Evolutionary conservation across 2,329 filamentous ascomycete species (phyloP).

Genomic region (Exutisphaerella laricina): DNA sequence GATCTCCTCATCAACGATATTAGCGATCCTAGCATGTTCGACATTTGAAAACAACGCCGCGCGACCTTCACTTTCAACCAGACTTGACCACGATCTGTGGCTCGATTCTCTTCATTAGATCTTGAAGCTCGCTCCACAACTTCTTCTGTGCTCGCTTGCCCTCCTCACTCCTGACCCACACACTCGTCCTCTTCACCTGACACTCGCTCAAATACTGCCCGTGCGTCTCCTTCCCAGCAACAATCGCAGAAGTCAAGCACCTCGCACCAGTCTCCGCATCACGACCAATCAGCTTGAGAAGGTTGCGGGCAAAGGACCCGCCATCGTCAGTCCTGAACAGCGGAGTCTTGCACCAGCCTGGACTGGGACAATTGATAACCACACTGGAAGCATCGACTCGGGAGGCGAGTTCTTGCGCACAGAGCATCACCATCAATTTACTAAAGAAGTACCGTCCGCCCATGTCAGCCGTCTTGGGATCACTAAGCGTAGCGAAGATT

Average conservation of each 20-base stretch:
- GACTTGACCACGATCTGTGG: too few species aligned
- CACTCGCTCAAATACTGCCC: slow-evolving; percentile 38
- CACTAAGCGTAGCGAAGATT: slow-evolving; percentile 11
- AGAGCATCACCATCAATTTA: slow-evolving; percentile 22
- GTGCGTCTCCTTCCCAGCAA: slow-evolving; percentile 33
- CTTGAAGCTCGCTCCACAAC: slow-evolving; percentile 36
- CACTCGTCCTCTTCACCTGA: slow-evolving; percentile 24
- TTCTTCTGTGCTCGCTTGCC: slow-evolving; percentile 30
- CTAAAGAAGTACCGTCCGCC: slow-evolving; percentile 16
- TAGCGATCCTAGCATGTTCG: too few species aligned
- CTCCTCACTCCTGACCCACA: slow-evolving; percentile 32
- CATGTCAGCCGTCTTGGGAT: slow-evolving; percentile 14
- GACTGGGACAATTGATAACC: slow-evolving; percentile 45
- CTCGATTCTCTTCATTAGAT: slow-evolving; percentile 37
- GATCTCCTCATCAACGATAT: slow-evolving; percentile 6
- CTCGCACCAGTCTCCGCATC: slow-evolving; percentile 36
- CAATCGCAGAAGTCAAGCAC: slow-evolving; percentile 33
- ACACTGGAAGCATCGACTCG: slow-evolving; percentile 28
- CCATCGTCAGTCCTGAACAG: slow-evolving; percentile 29
- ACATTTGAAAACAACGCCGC: too few species aligned
- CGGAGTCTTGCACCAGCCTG: slow-evolving; percentile 47
- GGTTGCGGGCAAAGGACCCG: too few species aligned
- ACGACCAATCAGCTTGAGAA: slow-evolving; percentile 31
- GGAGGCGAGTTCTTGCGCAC: slow-evolving; percentile 14
- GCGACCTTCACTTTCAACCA: too few species aligned